Evolutionary conservation across 2,329 filamentous ascomycete species (phyloP), one percentile per base, ranked within the genome.

Genomic region (Sarocladiaceae sp.): DNA sequence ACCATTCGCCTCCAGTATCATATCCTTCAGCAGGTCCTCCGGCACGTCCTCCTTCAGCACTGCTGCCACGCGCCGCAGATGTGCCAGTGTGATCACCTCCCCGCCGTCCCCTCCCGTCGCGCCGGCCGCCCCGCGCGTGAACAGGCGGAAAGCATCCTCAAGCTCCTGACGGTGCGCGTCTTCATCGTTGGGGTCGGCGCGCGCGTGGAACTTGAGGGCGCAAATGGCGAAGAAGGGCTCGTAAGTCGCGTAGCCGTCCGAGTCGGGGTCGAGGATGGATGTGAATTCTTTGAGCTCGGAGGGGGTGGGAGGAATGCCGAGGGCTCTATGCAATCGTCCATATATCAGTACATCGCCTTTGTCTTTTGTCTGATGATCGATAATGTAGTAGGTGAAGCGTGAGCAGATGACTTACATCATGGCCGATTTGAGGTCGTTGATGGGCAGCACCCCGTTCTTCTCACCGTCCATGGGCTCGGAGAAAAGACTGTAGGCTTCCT

Each of bases 1-100:
- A 3, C 86, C 87, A 63, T 94, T 96, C 40, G 91, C 93, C 71
- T 97, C 91, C 40, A 89, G 69, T 47, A 98, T 84, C 93, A 98
- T 98, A 68, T 96, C 89, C 67, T 79, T 80, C 58, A 98, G 68
- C 58, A 95, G 66, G 40, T 88, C 83, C 56, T 97, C 93, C 47
- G 80, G 78, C 19, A 95, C 82, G 49, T 83, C 88, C 65, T 95
- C 88, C 64, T 88, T 87, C 55, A 98, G 67, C 55, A 88, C 78
- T 53, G 78, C 80, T 33, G 90, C 89, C 44, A 96, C 83, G 56
- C 84, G 74, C 58, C 80, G 78, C 59, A 98, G 66, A 65, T 95
- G 85, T 13, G 75, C 76, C 21, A 97, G 57, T 2, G 85, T 93
- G 52, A 98, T 95, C n/a, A 41, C 37, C 5, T 41, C 37, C 23